These are phyloP conservation scores for Pseudozyma thailandica DNA, from an alignment of 1,284 basidiomycete genomes.

Conservation along the genomic window DNA sequence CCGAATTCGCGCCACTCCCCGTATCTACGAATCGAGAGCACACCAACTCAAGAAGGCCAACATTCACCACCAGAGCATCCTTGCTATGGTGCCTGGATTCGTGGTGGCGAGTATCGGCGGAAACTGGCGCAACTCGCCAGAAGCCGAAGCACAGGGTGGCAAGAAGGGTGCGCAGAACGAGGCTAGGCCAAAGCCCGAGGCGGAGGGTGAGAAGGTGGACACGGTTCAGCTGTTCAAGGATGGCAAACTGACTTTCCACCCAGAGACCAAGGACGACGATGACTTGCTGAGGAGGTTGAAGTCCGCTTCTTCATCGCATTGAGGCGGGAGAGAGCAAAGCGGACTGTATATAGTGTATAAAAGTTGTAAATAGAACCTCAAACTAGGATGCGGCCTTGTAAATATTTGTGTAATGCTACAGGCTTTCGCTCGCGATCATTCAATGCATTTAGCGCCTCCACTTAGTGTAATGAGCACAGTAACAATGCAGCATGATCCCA, in stretches of 20 bases:
- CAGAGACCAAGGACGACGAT: conserved; percentile 75
- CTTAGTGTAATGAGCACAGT: too few species aligned
- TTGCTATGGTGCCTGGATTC: conserved; percentile 70
- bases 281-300: conserved; percentile 28
- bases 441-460: too few species aligned
- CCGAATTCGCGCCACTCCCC: conserved; percentile 75
- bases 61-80: conserved; percentile 77
- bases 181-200: background rate
- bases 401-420: background rate
- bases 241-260: conserved; percentile 85
- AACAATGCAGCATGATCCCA: too few species aligned
- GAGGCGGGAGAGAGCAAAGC: background rate
- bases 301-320: conserved; percentile 6
- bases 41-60: conserved; percentile 63
- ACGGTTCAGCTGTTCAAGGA: conserved; percentile 55
- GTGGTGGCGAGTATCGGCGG: conserved; percentile 61
- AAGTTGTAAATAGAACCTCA: conserved; percentile 21
- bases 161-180: conserved; percentile 10
- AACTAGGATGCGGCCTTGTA: conserved; percentile 9
- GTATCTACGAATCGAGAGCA: conserved; percentile 63
- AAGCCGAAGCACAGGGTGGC: background rate
- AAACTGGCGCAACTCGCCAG: conserved; percentile 43
- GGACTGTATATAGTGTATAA: background rate
- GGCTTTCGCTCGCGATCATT: too few species aligned
- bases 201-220: too few species aligned